A percentile compares a stretch with the other conserved stretches of the same genome.
phyloP scores from a whole-genome alignment of 129 eudicot species.

The Erigeron canadensis region DNA sequence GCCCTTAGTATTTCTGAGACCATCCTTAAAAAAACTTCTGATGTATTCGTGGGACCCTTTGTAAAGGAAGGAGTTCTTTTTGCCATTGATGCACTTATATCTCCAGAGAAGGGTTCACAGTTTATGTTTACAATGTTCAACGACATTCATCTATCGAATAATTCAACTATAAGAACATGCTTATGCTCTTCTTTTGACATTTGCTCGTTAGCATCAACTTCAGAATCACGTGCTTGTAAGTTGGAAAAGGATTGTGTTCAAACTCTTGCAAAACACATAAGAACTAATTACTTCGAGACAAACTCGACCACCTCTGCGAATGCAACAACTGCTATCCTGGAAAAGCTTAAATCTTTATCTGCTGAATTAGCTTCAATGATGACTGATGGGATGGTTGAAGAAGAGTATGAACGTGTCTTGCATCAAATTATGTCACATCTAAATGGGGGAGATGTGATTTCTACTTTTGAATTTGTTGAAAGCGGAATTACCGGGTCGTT shows the following conservation, averaged over 20 bases:
- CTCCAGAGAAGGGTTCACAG: constrained; percentile 60
- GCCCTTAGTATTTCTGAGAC: constrained; percentile 83
- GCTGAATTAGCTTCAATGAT: constrained; percentile 46
- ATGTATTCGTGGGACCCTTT: constrained; percentile 61
- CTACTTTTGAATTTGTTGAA: constrained; percentile 89
- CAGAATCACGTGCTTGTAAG: constrained; percentile 53
- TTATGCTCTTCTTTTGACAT: constrained; percentile 70
- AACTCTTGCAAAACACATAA: constrained; percentile 58
- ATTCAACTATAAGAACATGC: constrained; percentile 50
- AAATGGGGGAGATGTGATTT: constrained; percentile 65
- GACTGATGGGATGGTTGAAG: constrained; percentile 38
- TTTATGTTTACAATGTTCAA: constrained; percentile 53
- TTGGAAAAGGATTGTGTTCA: constrained; percentile 61
- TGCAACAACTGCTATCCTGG: constrained; percentile 66
- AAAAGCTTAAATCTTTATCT: constrained; percentile 66
- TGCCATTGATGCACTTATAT: constrained; percentile 73
- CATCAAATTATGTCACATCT: constrained; percentile 62
- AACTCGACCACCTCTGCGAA: constrained; percentile 44
- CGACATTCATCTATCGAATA: constrained; percentile 44
- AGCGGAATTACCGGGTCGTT: constrained; percentile 78
- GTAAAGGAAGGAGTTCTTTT: constrained; percentile 90
- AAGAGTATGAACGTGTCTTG: constrained; percentile 46
- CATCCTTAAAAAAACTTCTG: constrained; percentile 56
- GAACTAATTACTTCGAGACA: constrained; percentile 47
- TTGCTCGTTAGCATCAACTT: constrained; percentile 16